phyloP scores from a whole-genome alignment of 2,329 filamentous ascomycete genomes.

The Leptodontidium sp. region DNA sequence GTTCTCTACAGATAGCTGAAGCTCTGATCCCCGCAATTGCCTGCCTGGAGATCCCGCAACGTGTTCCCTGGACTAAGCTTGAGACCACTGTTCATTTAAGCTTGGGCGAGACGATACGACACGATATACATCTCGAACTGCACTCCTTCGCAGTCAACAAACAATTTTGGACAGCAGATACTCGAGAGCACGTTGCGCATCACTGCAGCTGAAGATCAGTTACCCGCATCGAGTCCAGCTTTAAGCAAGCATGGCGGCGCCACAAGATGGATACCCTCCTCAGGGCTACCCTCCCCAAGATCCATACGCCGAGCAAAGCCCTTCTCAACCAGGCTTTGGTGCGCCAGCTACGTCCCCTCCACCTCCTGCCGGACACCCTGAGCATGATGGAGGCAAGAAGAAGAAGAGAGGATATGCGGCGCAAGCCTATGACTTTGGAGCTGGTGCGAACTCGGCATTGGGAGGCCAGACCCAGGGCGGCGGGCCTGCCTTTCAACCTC shows the following conservation, averaged over 20 bases:
- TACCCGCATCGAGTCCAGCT: not conserved
- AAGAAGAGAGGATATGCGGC: constrained; percentile 97
- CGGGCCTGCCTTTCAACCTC: constrained; percentile 52
- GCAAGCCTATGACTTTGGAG: constrained; percentile 91
- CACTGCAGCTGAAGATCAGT: constrained; percentile 1
- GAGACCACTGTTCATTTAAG: constrained; percentile 29
- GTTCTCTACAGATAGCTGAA: constrained; percentile 29
- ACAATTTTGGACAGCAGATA: constrained; percentile 26
- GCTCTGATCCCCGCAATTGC: constrained; percentile 15
- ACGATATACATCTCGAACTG: constrained; percentile 27
- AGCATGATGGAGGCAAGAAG: constrained; percentile 66
- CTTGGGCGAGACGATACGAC: constrained; percentile 29
- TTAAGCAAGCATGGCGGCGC: constrained; percentile 54
- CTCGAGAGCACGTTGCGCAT: constrained; percentile 16
- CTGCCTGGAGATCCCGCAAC: constrained; percentile 38
- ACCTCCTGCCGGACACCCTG: constrained; percentile 45
- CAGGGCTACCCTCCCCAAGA: constrained; percentile 54
- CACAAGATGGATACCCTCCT: constrained; percentile 59
- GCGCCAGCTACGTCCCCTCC: constrained; percentile 38
- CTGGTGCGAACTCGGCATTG: constrained; percentile 79
- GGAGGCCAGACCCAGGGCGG: constrained; percentile 71
- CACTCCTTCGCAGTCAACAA: not conserved
- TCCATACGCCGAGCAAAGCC: constrained; percentile 55
- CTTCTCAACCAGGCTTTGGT: constrained; percentile 47
- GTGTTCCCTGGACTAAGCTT: constrained; percentile 40